phyloP scores from a whole-genome alignment of 2,329 filamentous ascomycete species.

The Colletotrichum chlorophyti region DNA sequence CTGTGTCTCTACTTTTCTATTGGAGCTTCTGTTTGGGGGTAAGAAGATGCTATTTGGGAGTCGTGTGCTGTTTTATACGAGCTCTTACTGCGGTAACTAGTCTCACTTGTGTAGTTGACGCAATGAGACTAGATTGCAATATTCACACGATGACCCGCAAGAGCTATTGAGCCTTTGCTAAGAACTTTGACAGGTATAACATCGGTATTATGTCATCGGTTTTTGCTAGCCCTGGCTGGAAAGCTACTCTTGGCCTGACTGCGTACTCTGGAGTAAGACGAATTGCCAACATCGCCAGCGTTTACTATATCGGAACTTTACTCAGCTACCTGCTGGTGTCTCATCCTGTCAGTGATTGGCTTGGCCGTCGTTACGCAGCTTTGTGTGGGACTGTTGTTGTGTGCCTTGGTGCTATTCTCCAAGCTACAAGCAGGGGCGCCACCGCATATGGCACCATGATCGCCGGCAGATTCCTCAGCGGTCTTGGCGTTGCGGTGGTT shows the following conservation, averaged over 20 bases:
- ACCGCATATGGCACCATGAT: constrained; percentile 55
- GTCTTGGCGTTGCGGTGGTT: constrained; percentile 60
- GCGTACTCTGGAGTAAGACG: constrained; percentile 49
- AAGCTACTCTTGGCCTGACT: constrained; percentile 47
- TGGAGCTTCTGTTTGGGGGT: constrained; percentile 65
- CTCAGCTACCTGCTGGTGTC: constrained; percentile 61
- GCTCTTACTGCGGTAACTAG: too few species aligned
- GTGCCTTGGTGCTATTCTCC: constrained; percentile 55
- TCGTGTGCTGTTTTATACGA: too few species aligned
- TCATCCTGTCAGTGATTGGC: constrained; percentile 55
- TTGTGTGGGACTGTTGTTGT: constrained; percentile 53
- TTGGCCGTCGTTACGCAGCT: constrained; percentile 60
- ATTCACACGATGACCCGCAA: too few species aligned
- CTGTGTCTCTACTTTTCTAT: constrained; percentile 60
- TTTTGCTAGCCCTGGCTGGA: constrained; percentile 62
- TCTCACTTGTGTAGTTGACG: too few species aligned
- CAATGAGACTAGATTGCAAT: too few species aligned
- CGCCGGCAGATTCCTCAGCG: constrained; percentile 57
- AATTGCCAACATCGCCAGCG: constrained; percentile 61
- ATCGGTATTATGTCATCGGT: constrained; percentile 64
- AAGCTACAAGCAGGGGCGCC: constrained; percentile 49
- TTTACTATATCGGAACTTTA: constrained; percentile 66
- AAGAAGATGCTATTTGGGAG: too few species aligned
- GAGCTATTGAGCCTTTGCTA: too few species aligned
- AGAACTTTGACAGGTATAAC: constrained; percentile 58